Evolutionary conservation across 805 yeast species (phyloP), one percentile per base, ranked within the genome.

Genomic region (Sungouiella blattae): DNA sequence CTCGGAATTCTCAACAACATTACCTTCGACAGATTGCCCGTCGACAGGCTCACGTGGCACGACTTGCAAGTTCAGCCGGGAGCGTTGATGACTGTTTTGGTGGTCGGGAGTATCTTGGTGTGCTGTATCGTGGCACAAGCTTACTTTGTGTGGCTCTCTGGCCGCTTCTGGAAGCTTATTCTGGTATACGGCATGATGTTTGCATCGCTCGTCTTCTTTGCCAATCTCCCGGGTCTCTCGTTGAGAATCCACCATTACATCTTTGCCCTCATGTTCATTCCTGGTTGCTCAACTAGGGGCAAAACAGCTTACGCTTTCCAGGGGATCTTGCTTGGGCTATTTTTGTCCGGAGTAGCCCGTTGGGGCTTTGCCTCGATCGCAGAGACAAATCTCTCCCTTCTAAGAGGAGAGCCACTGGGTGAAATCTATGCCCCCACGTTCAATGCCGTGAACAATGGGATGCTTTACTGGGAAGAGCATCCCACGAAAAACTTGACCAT

Each of bases 351-450:
- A 0, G 78, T 87, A 1, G 77, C 94, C 0, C 67, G 94, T 37
- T 91, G 98, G 98, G 97, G 93, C 37, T 80, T 84, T 50, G 97
- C 94, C 2, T 80, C 96, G 11, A 78, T 91, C 37, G 78, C 85
- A 1, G 96, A 91, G 52, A 86, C 96, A 0, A 73, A 73, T 17
- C 61, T 69, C 4, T 71, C 85, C 3, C 57, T 89, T 28, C 56
- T 78, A 37, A 67, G 97, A 46, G 83, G 83, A 13, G 95, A 85
- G 47, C 89, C 94, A 0, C 73, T 77, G 29, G 78, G 78, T 0
- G 57, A 50, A 26, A 50, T 71, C 17, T 45, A 60, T 11, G 84
- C 87, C 5, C 87, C 87, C 0, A 36, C 34, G 3, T 63, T 78
- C 26, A 40, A 50, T 1, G 66, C 64, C 0, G 65, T 51, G 43